Base-by-base conservation (phyloP, 371 early-diverging fungal genomes). In the Rhizopus microsporus region DNA sequence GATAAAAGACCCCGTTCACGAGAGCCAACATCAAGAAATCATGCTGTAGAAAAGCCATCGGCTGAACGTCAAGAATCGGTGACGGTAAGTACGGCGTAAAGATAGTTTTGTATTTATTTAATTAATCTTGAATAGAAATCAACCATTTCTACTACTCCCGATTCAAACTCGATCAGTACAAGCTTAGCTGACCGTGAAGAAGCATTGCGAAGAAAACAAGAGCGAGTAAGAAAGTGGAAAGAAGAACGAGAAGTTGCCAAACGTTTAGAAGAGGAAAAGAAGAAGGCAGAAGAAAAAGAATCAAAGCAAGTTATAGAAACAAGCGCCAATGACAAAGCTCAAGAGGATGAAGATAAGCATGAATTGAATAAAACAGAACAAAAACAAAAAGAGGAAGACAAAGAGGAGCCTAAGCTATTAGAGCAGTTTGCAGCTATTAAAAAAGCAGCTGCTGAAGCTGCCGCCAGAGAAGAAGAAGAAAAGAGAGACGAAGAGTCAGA, bases 171-270 rank as follows among this genome's bases (percentile, higher is more conserved):
- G 6, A 40, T 15, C 32, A 42, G 54, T 45, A 17, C 29, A 7
- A 33, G 5, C 46, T 37, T 49, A 16, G 10, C 10, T 48, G 71
- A 77, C 17, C 66, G 67, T 16, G 88, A 88, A 54, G 89, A 88
- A 66, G 85, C 84, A 55, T 64, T 78, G 51, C 81, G 86, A 35
- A 83, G 85, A 61, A 68, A 91, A 17, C 78, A 83, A 50, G 90
- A 90, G 63, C 72, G 86, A 34, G 75, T 91, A n/a, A 84, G 87
- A 67, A 80, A 86, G 64, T 90, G 90, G 88, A 66, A 82, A 54
- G 86, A 88, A 48, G 85, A 87, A 35, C 69, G 78, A 46, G 85
- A 89, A 54, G 81, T 80, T 4, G 77, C 71, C 10, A 78, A 83
- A 59, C 69, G 71, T 15, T 77, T 74, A 17, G 69, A 62, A 52